Conservation (phyloP, 805 yeast species). For the Sugiyamaella mastotermitis region DNA sequence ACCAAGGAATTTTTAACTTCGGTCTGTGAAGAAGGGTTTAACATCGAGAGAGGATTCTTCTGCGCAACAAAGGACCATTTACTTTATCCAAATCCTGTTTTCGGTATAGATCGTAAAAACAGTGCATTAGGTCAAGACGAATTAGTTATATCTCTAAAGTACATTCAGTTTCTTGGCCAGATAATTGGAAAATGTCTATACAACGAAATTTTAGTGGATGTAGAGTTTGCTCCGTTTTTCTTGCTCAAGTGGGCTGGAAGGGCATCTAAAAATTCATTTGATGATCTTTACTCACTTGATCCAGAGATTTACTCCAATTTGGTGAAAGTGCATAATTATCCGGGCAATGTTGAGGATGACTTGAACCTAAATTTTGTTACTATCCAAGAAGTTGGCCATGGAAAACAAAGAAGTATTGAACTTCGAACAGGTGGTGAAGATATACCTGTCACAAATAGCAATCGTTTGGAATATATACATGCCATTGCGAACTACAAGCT, state of each 20-base stretch:
- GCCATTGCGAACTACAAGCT: slow-evolving; percentile 74
- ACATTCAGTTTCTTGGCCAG: slow-evolving; percentile 65
- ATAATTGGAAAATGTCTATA: slow-evolving; percentile 85
- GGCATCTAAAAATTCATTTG: slow-evolving; percentile 48
- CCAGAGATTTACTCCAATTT: slow-evolving; percentile 57
- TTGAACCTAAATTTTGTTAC: slow-evolving; percentile 65
- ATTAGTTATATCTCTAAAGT: slow-evolving; percentile 24
- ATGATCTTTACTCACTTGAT: slow-evolving; percentile 73
- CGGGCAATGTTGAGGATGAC: slow-evolving; percentile 45
- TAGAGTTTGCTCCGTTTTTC: slow-evolving; percentile 82
- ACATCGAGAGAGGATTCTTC: slow-evolving; percentile 36
- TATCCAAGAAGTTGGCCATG: slow-evolving; percentile 39
- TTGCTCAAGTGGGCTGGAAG: slow-evolving; percentile 58
- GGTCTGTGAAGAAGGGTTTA: slow-evolving; percentile 64
- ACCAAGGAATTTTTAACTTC: slow-evolving; percentile 85
- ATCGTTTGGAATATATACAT: slow-evolving; percentile 68
- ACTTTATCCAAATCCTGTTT: slow-evolving; percentile 67
- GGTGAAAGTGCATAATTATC: slow-evolving; percentile 52
- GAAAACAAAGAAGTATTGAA: slow-evolving; percentile 37
- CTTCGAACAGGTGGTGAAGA: slow-evolving; percentile 56
- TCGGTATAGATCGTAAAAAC: slow-evolving; percentile 28
- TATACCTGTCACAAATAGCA: slow-evolving; percentile 50
- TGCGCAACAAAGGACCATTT: slow-evolving; percentile 46
- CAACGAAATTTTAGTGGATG: slow-evolving; percentile 74
- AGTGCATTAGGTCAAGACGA: slow-evolving; percentile 6